Evolutionary conservation across 805 yeast genomes (phyloP).

Genomic region (Zygotorulaspora danielsina): DNA sequence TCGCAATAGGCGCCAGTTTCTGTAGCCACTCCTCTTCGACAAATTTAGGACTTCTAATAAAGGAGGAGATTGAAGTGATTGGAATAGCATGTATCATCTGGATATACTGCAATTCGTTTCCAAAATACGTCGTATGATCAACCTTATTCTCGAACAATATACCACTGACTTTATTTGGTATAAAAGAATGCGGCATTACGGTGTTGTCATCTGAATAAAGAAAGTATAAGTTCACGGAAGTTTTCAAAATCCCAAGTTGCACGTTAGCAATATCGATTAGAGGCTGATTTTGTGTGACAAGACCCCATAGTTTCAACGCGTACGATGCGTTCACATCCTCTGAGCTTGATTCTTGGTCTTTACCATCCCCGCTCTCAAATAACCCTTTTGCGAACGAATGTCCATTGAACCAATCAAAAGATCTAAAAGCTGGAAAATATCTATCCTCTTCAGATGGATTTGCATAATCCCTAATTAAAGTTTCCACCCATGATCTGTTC

Average conservation of each 20-base stretch:
- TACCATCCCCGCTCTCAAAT: constrained; percentile 67
- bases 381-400: constrained; percentile 79
- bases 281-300: constrained; percentile 47
- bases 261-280: constrained; percentile 54
- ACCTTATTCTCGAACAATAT: constrained; percentile 68
- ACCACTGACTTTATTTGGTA: constrained; percentile 66
- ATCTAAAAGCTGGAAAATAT: constrained; percentile 61
- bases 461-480: constrained; percentile 63
- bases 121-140: constrained; percentile 73
- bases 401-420: constrained; percentile 73
- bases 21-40: constrained; percentile 62
- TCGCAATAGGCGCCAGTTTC: constrained; percentile 43
- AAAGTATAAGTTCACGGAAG: constrained; percentile 54
- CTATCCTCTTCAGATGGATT: constrained; percentile 52
- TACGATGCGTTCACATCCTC: constrained; percentile 72
- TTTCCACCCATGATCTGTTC: constrained; percentile 49
- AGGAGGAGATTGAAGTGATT: constrained; percentile 62
- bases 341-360: constrained; percentile 68
- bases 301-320: constrained; percentile 64
- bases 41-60: constrained; percentile 50
- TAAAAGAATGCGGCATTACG: constrained; percentile 52
- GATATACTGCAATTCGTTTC: constrained; percentile 65
- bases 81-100: constrained; percentile 81
- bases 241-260: constrained; percentile 55
- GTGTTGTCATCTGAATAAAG: constrained; percentile 49